phyloP scores from a whole-genome alignment of 2,329 filamentous ascomycete genomes.

The Penicillium frequentans region DNA sequence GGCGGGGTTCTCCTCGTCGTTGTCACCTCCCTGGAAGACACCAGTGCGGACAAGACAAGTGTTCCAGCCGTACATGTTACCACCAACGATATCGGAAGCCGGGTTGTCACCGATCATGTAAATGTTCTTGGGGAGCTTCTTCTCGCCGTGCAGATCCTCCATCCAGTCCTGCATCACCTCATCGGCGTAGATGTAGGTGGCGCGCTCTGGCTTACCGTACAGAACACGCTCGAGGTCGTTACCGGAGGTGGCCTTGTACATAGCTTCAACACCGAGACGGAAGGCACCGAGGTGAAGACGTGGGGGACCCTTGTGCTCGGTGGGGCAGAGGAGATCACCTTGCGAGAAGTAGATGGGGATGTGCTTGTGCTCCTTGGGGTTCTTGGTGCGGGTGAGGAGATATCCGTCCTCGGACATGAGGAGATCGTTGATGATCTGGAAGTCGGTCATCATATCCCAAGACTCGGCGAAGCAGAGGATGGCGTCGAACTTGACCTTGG shows the following conservation, averaged over 20 bases:
- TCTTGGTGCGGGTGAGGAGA: constrained; percentile 63
- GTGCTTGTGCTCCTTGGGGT: constrained; percentile 55
- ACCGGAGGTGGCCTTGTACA: constrained; percentile 64
- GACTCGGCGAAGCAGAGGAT: constrained; percentile 75
- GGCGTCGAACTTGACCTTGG: constrained; percentile 69
- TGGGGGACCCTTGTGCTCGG: constrained; percentile 61
- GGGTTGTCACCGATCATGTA: constrained; percentile 80
- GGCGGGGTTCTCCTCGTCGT: constrained; percentile 74
- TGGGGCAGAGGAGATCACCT: constrained; percentile 65
- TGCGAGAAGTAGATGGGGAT: constrained; percentile 76
- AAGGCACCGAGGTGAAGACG: constrained; percentile 73
- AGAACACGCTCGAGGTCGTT: constrained; percentile 72
- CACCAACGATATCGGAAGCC: constrained; percentile 70
- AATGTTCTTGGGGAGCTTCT: constrained; percentile 66
- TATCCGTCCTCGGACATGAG: constrained; percentile 67
- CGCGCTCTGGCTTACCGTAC: constrained; percentile 72
- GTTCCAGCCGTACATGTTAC: constrained; percentile 81
- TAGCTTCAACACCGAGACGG: constrained; percentile 71
- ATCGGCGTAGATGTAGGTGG: constrained; percentile 75
- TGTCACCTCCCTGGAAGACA: constrained; percentile 74
- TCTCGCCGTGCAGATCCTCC: constrained; percentile 72
- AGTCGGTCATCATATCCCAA: constrained; percentile 71
- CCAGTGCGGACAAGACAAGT: constrained; percentile 75
- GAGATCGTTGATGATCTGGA: constrained; percentile 74
- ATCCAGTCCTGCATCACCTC: constrained; percentile 72